These are phyloP conservation scores for Plectranthus barbatus DNA, from an alignment of 257 asterid genomes.

Conservation along the genomic window DNA sequence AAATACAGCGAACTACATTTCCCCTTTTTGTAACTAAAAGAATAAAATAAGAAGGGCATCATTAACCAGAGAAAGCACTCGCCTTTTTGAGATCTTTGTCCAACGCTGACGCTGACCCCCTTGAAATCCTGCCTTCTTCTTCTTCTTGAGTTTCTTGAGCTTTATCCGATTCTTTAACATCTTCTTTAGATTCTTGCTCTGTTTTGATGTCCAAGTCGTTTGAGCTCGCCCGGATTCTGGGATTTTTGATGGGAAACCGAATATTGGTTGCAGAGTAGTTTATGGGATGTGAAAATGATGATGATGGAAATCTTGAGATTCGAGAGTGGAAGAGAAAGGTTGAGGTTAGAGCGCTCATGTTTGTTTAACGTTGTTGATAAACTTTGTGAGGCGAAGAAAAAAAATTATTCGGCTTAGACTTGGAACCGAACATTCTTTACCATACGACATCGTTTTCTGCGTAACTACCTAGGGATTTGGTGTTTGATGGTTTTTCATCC, in stretches of 20 bases:
- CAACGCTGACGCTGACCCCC: slow-evolving; percentile 25
- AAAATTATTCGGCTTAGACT: not conserved
- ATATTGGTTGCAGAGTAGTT: slow-evolving; percentile 3
- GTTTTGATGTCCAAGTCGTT: slow-evolving; percentile 37
- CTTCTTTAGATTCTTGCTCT: slow-evolving; percentile 20
- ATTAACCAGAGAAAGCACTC: not conserved
- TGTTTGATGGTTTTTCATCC: too few species aligned
- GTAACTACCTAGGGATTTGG: too few species aligned
- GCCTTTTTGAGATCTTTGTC: slow-evolving; percentile 84
- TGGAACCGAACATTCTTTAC: not conserved
- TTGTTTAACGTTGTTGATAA: slow-evolving; percentile 21
- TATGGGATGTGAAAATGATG: slow-evolving; percentile 4
- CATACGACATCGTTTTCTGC: slow-evolving; percentile 16
- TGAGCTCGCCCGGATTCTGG: slow-evolving; percentile 42
- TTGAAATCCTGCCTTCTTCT: slow-evolving; percentile 22
- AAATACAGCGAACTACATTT: not conserved
- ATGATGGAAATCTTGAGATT: slow-evolving; percentile 12
- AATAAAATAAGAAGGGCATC: not conserved
- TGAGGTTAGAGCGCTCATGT: slow-evolving; percentile 33
- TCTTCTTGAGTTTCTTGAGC: slow-evolving; percentile 20
- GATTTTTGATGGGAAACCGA: slow-evolving; percentile 13
- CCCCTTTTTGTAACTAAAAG: not conserved
- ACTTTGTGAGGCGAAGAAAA: slow-evolving; percentile 9
- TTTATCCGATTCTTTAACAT: slow-evolving; percentile 15
- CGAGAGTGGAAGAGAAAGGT: slow-evolving; percentile 25